Evolutionary conservation across 148 eudicot species (phyloP).

Genomic region (Silene latifolia): DNA sequence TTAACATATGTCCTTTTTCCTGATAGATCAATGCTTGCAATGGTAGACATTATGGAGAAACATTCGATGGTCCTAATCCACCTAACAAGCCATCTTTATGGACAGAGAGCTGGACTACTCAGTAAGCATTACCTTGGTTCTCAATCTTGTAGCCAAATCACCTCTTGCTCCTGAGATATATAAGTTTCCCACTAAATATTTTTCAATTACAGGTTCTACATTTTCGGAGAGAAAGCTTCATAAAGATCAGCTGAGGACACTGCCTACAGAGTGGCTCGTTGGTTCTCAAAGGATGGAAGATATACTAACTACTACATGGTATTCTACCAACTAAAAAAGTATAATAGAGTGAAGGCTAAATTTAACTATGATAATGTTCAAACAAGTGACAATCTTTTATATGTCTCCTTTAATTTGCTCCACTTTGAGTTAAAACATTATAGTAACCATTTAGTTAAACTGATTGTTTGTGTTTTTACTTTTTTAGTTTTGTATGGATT

Average conservation of each 20-base stretch:
- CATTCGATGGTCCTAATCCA: slow-evolving; percentile 71
- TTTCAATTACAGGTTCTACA: slow-evolving; percentile 50
- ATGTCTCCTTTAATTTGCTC: too few species aligned
- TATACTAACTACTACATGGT: slow-evolving; percentile 89
- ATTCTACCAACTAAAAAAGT: slow-evolving; percentile 16
- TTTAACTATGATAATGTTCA: too few species aligned
- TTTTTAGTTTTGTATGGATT: too few species aligned
- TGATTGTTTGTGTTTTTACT: too few species aligned
- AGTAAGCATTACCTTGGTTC: slow-evolving; percentile 42
- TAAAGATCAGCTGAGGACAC: slow-evolving; percentile 86
- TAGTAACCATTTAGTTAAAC: too few species aligned
- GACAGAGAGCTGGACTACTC: slow-evolving; percentile 99
- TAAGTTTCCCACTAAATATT: neutral
- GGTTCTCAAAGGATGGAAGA: slow-evolving; percentile 77
- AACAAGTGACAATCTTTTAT: too few species aligned
- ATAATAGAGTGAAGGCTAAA: too few species aligned
- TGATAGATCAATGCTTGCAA: slow-evolving; percentile 81
- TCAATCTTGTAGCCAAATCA: neutral
- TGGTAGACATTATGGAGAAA: slow-evolving; percentile 89
- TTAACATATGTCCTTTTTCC: neutral
- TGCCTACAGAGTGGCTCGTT: slow-evolving; percentile 64
- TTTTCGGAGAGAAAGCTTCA: slow-evolving; percentile 78
- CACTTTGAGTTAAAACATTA: too few species aligned
- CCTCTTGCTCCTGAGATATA: neutral
- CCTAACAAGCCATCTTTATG: slow-evolving; percentile 76